Evolutionary conservation across 495 filamentous ascomycete genomes (phyloP).

Genomic region (Aspergillus conjunctus): DNA sequence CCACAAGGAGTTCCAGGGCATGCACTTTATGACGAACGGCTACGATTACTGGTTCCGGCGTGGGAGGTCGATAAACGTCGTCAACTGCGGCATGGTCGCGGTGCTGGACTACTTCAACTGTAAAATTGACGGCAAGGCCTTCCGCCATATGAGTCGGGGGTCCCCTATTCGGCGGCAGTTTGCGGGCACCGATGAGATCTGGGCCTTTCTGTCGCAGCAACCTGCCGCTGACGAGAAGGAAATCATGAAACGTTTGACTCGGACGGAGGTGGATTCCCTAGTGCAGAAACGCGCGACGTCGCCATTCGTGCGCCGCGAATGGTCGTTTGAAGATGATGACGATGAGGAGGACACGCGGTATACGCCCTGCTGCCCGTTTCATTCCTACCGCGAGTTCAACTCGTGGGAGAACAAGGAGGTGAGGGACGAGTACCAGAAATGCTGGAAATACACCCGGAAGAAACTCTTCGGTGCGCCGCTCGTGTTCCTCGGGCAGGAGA

Average conservation of each 20-base stretch:
- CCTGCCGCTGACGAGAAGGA: not conserved
- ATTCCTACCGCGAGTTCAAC: not conserved
- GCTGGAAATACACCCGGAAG: not conserved
- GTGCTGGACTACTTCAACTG: conserved; percentile 12
- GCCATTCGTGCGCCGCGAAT: not conserved
- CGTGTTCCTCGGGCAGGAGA: not conserved
- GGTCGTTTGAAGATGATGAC: not conserved
- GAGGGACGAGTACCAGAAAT: not conserved
- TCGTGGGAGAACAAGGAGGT: not conserved
- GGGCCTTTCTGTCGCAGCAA: not conserved
- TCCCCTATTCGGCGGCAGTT: not conserved
- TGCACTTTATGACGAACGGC: conserved; percentile 9
- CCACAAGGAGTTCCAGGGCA: not conserved
- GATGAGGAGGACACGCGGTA: not conserved
- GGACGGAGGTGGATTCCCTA: not conserved
- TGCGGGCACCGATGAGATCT: not conserved
- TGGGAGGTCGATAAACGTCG: not conserved
- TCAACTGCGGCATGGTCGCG: not conserved
- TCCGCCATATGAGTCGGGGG: not conserved
- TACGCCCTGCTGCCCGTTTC: conserved; percentile 2
- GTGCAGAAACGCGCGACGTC: not conserved
- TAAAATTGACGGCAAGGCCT: not conserved
- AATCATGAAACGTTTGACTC: not conserved
- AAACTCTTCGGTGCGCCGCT: not conserved
- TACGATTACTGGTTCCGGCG: conserved; percentile 4